Base-by-base conservation (phyloP, 2,329 filamentous ascomycete genomes). In the Penicillium digitatum region DNA sequence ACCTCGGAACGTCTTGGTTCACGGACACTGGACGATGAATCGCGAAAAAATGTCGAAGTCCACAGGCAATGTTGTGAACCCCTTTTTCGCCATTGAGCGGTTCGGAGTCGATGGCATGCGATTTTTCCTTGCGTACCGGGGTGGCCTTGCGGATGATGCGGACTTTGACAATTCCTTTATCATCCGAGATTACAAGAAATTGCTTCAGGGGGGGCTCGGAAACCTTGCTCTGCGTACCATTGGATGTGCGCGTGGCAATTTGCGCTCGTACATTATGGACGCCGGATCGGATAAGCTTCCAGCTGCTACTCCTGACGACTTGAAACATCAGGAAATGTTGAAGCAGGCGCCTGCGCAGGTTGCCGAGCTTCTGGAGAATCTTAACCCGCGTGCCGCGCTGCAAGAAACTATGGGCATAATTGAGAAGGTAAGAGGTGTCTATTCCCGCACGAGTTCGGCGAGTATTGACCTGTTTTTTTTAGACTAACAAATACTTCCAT, bases 21-120 rank as follows among this genome's bases (percentile, higher is more conserved):
- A 99, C 70, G 91, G 87, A 2, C 94, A 99, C 72, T 99, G 95
- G 94, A 95, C 91, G 14, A 86, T 99, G 75, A 89, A 89, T 53
- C 85, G 85, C 50, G 84, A 86, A 64, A 99, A 99, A 74, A 99
- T 99, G 92, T 93, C 92, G 58, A 99, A 99, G 73, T 95, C 90
- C 1, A 84, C 88, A 2, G 94, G 94, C 59, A 96, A 96, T 70
- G 93, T 95, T 1, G 93, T 99, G 40, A 94, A 96, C 67, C 94
- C 94, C 0, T 91, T 95, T 69, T 90, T 90, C 63, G 94, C 94
- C 12, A 82, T 97, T 45, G 87, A 96, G 60, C 84, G 92, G 7
- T 99, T 91, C 74, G 91, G 90, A 2, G 79, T 91, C 5, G 95
- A 99, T 70, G 82, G 86, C 0, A 85, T 99, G 81, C 87, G 94